phyloP scores from a whole-genome alignment of 331 rosid species.

The Stylosanthes scabra region DNA sequence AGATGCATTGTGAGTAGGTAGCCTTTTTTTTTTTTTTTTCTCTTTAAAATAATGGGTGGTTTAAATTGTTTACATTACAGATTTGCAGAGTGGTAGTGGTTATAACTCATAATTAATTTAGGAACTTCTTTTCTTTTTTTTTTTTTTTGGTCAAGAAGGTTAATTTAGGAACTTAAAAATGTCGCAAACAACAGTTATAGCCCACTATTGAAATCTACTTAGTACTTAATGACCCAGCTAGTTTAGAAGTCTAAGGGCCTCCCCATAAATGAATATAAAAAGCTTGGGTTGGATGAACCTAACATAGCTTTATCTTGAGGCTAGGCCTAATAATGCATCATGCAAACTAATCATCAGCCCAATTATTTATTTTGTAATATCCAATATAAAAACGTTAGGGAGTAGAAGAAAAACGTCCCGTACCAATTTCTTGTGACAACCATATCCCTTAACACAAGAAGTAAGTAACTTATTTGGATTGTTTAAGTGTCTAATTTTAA shows the following conservation, averaged over 20 bases:
- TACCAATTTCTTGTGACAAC: not conserved
- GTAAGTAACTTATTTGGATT: too few species aligned
- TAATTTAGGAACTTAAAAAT: constrained; percentile 26
- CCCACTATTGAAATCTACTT: constrained; percentile 3
- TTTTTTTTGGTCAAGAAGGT: not conserved
- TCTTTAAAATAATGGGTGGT: too few species aligned
- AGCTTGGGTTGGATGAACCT: not conserved
- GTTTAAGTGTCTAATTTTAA: too few species aligned
- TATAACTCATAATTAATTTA: too few species aligned
- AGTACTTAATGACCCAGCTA: not conserved
- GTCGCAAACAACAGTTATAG: not conserved
- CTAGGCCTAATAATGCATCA: constrained; percentile 34
- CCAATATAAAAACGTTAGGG: not conserved
- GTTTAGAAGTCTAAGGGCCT: constrained; percentile 21
- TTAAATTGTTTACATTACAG: too few species aligned
- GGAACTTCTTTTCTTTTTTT: too few species aligned
- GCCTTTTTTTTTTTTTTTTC: too few species aligned
- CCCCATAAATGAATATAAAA: constrained; percentile 5
- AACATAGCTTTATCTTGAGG: constrained; percentile 6
- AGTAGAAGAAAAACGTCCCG: not conserved
- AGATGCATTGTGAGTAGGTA: too few species aligned
- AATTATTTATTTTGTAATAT: not conserved
- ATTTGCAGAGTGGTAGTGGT: too few species aligned
- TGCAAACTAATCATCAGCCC: constrained; percentile 6
- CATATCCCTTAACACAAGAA: too few species aligned